These are phyloP conservation scores for Eucalyptus microcorys DNA, from an alignment of 345 rosid genomes.

Conservation along the genomic window DNA sequence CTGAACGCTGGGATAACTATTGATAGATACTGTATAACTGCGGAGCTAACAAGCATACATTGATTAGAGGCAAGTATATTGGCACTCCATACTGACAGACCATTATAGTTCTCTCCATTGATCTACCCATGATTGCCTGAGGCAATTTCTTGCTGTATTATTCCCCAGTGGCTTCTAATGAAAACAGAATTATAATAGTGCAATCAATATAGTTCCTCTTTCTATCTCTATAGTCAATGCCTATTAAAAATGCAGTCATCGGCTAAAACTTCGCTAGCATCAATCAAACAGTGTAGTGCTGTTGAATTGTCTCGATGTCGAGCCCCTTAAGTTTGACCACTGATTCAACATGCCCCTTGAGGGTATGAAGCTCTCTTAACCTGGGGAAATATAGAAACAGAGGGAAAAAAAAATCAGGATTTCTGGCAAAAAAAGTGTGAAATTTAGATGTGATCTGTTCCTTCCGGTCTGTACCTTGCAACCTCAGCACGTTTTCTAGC, in stretches of 20 bases:
- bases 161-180: background rate
- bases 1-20: background rate
- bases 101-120: background rate
- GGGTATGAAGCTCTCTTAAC: conserved; percentile 83
- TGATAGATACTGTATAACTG: background rate
- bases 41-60: background rate
- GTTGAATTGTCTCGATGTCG: conserved; percentile 80
- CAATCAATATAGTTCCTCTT: background rate
- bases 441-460: background rate
- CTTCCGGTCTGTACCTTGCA: conserved; percentile 40
- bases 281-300: conserved; percentile 73
- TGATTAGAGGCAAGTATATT: background rate
- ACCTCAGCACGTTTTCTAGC: conserved; percentile 90
- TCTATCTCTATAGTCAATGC: background rate
- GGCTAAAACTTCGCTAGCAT: background rate
- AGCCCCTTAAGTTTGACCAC: conserved; percentile 93
- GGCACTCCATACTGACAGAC: background rate
- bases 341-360: conserved; percentile 89
- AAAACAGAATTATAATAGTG: background rate
- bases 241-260: background rate
- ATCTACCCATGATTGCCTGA: background rate
- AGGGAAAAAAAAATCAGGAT: background rate
- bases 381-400: conserved; percentile 9
- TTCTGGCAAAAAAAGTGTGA: background rate
- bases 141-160: background rate